Conservation (phyloP, 805 yeast genomes). For the Alloascoidea africana region DNA sequence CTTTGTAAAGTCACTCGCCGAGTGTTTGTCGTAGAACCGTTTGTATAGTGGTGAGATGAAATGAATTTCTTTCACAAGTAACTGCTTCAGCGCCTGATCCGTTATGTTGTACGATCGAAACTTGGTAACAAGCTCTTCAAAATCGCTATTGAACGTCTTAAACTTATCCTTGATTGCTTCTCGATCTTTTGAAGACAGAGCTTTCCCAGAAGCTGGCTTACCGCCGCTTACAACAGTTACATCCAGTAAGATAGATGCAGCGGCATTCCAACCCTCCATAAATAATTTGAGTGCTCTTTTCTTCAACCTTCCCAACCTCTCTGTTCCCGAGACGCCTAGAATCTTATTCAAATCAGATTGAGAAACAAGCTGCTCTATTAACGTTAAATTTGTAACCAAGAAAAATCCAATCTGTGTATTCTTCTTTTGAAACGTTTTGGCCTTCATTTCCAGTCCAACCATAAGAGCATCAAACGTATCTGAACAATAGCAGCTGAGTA, state of each 20-base stretch:
- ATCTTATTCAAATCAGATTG: conserved; percentile 34
- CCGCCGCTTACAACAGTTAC: conserved; percentile 41
- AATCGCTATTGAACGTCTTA: conserved; percentile 63
- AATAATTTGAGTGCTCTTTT: conserved; percentile 62
- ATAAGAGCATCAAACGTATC: conserved; percentile 69
- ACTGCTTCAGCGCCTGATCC: conserved; percentile 48
- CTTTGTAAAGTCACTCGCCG: conserved; percentile 55
- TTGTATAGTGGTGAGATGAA: conserved; percentile 75
- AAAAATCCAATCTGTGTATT: conserved; percentile 43
- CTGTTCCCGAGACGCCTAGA: conserved; percentile 43
- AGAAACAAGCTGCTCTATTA: conserved; percentile 53
- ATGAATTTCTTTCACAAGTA: conserved; percentile 52
- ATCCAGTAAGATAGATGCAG: conserved; percentile 66
- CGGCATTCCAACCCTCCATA: conserved; percentile 60
- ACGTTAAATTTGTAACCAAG: conserved; percentile 52
- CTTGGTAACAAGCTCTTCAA: conserved; percentile 59
- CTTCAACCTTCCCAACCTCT: conserved; percentile 50
- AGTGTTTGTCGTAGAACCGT: conserved; percentile 69
- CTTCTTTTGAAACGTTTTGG: conserved; percentile 21
- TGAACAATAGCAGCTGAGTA: conserved; percentile 52
- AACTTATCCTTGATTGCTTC: conserved; percentile 78
- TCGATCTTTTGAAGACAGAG: conserved; percentile 49
- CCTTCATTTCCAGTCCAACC: conserved; percentile 45
- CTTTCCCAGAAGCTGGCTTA: conserved; percentile 29
- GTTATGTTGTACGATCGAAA: conserved; percentile 52